phyloP scores from a whole-genome alignment of 1,284 basidiomycete genomes.

The Heliocybe sulcata region DNA sequence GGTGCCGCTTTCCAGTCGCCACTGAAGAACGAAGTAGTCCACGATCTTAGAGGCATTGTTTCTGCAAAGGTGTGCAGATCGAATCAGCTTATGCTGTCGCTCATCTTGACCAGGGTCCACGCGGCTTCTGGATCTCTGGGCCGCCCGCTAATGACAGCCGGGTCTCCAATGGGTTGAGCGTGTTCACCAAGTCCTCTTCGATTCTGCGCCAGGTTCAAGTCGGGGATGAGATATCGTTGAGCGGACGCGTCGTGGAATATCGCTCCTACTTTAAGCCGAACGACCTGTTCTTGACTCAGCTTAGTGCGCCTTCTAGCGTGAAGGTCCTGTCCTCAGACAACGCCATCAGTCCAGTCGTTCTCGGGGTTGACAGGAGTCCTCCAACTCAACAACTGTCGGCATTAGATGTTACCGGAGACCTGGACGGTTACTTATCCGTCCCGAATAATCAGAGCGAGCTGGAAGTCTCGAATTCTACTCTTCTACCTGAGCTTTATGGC shows the following conservation, averaged over 20 bases:
- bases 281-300: constrained; percentile 45
- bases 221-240: constrained; percentile 44
- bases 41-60: constrained; percentile 43
- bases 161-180: constrained; percentile 44
- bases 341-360: constrained; percentile 35
- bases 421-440: constrained; percentile 46
- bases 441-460: constrained; percentile 48
- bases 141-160: constrained; percentile 35
- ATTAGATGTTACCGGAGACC: constrained; percentile 35
- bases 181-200: constrained; percentile 32
- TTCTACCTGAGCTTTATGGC: constrained; percentile 45
- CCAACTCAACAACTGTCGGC: constrained; percentile 42
- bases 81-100: background rate
- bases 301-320: constrained; percentile 38
- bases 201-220: constrained; percentile 31
- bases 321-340: constrained; percentile 38
- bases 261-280: constrained; percentile 33
- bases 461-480: constrained; percentile 35
- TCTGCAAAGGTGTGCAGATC: constrained; percentile 39
- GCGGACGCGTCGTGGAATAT: constrained; percentile 42
- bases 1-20: constrained; percentile 45
- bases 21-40: constrained; percentile 36
- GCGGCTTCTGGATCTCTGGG: constrained; percentile 49
- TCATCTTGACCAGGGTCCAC: constrained; percentile 27
- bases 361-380: constrained; percentile 49